Base-by-base conservation (phyloP, 495 filamentous ascomycete species). In the Cairneyella variabilis region DNA sequence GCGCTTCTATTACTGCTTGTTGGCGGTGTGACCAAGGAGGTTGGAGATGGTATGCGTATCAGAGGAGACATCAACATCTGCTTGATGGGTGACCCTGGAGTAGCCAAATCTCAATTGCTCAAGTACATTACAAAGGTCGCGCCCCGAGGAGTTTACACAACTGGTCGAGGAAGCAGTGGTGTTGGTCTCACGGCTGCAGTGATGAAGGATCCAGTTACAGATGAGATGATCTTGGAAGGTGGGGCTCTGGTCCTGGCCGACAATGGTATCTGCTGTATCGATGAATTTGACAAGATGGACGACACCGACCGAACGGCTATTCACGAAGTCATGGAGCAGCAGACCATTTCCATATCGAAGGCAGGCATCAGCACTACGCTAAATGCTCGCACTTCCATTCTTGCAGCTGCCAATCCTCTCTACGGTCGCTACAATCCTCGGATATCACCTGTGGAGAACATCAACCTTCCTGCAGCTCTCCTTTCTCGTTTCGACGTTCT, bases 241-340 rank as follows among this genome's bases (percentile, higher is more conserved):
- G 93, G 93, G 69, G 93, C 93, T 12, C 77, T 98, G 20, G 93
- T 98, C 27, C 76, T 98, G 2, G 95, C 93, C 23, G 93, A 98
- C 66, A 97, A 97, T 63, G 93, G 93, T 60, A 95, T 96, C 70
- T 98, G 93, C 83, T 98, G 93, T 67, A 98, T 98, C 70, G 93
- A 98, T 74, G 93, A 98, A 68, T 98, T 98, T 65, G 93, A 98
- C 76, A 98, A 98, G 73, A 98, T 98, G 93, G 95, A 97, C 65
- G 93, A 98, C 65, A 78, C 81, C 48, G 95, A 97, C 68, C 81
- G 93, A 53, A 97, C 93, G 0, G 95, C 95, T 25, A 97, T 98
- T 64, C 93, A 98, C 78, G 93, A 98, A 83, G 93, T 98, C 26
- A 98, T 98, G 93, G 93, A 98, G 64, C 93, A 98, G 66, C 93